Evolutionary conservation across 257 asterid species (phyloP), one percentile per base, ranked within the genome.

Genomic region (Plantago elongata): DNA sequence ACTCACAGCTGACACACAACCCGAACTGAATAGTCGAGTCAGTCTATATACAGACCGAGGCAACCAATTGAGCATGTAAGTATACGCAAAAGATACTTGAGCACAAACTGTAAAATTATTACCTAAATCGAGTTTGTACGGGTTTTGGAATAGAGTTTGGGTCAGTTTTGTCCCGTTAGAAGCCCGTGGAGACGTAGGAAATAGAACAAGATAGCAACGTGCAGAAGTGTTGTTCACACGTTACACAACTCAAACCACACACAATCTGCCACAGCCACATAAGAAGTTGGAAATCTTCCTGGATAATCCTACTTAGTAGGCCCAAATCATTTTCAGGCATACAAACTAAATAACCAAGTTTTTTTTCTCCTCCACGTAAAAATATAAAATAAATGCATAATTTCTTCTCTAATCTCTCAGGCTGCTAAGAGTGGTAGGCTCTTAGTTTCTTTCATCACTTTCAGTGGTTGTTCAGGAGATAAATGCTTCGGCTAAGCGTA

Each of bases 401-500:
- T 71, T 38, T 55, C 17, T 65, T 57, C 16, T 58, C 64, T 72
- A 34, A 72, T 55, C 59, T 65, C 77, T 42, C 27, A 29, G 63
- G 47, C 45, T 52, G 15, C 54, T 45, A 64, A 34, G 11, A 38
- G 5, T 7, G 6, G 0, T 57, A 7, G 57, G 3, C 5, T 9
- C 13, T 65, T 48, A 12, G 8, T 60, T 16, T 10, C 13, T 45
- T 29, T 56, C 40, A 34, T 34, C 38, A 34, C 4, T 34, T 34
- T 34, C 38, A 34, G 4, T 34, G 40, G 8, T 34, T 34, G 40
- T 34, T 34, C 9, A 13, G 43, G 8, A 27, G 42, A 46, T 51
- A 68, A 40, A 84, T 85, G 94, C 79, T 80, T 16, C 78, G 87
- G 49, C 62, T 80, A 69, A 78, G 67, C 64, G 55, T 78, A 14